Evolutionary conservation across 495 filamentous ascomycete species (phyloP).

Genomic region (Penicillium cinerascens): DNA sequence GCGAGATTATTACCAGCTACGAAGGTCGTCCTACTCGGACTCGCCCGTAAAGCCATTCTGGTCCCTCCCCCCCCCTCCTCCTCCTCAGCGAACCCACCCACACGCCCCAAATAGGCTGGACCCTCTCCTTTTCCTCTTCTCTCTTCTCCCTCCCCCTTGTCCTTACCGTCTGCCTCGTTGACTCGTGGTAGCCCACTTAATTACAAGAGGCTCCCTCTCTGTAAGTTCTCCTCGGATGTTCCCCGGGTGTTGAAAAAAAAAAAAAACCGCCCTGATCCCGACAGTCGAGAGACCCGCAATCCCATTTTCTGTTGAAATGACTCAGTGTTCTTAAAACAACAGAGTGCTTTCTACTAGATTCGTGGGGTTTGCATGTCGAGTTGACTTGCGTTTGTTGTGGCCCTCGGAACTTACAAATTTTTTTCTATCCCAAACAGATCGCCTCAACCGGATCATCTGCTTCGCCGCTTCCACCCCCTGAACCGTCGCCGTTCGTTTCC

Average conservation of each 20-base stretch:
- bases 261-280: slow-evolving; percentile 14
- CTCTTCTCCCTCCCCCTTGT: slow-evolving; percentile 13
- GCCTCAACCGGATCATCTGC: slow-evolving; percentile 32
- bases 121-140: slow-evolving; percentile 21
- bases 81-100: slow-evolving; percentile 4
- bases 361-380: not conserved
- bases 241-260: slow-evolving; percentile 7
- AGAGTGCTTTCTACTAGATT: not conserved
- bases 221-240: slow-evolving; percentile 20
- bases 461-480: slow-evolving; percentile 25
- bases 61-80: slow-evolving; percentile 4
- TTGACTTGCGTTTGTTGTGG: slow-evolving; percentile 6
- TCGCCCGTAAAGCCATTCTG: not conserved
- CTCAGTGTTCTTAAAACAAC: not conserved
- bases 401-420: slow-evolving; percentile 11
- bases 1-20: not conserved
- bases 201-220: slow-evolving; percentile 20
- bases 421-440: slow-evolving; percentile 21
- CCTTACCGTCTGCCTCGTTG: slow-evolving; percentile 35
- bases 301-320: slow-evolving; percentile 3
- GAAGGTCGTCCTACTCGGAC: not conserved
- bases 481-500: slow-evolving; percentile 18
- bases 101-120: slow-evolving; percentile 14
- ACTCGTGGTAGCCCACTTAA: slow-evolving; percentile 34
- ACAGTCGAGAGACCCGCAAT: not conserved